A percentile compares a stretch with the other conserved stretches of the same genome.
Evolutionary conservation across 768 basidiomycete species (phyloP).

Genomic region (Cantharellus anzutake): DNA sequence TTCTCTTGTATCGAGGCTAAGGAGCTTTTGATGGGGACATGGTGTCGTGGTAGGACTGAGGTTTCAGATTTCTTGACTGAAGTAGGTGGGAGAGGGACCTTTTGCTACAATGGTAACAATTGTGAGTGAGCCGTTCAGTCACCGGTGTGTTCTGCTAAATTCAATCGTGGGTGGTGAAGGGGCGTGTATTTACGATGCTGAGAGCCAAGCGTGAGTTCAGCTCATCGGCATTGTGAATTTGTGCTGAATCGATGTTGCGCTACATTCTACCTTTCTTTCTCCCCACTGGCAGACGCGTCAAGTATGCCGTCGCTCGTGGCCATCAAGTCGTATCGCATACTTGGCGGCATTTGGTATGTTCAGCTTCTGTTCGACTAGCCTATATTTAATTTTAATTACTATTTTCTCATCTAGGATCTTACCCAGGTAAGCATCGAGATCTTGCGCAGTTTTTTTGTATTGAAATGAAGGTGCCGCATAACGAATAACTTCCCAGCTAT

Average conservation of each 20-base stretch:
- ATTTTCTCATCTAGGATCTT: not conserved
- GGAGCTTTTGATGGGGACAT: too few species aligned
- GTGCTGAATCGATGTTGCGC: not conserved
- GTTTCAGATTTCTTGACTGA: not conserved
- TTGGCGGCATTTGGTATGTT: constrained; percentile 1
- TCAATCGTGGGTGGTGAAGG: not conserved
- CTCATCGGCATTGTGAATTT: not conserved
- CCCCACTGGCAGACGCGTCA: not conserved
- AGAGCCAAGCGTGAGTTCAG: constrained; percentile 3
- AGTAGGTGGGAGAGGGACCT: constrained; percentile 7
- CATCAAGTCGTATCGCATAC: constrained; percentile 5
- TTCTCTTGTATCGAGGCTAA: too few species aligned
- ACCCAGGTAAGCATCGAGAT: not conserved
- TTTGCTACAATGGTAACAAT: constrained; percentile 7
- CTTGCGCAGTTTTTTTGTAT: not conserved
- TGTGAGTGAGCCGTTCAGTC: not conserved
- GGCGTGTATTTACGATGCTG: constrained; percentile 9
- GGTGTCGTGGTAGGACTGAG: not conserved
- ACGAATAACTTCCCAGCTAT: not conserved
- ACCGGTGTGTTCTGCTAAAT: not conserved
- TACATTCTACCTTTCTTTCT: not conserved
- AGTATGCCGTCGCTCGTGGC: constrained; percentile 2
- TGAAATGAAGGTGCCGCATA: too few species aligned
- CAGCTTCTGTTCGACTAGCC: not conserved
- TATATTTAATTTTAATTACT: not conserved